Conservation (phyloP, 306 rosid genomes). For the Pueraria montana region DNA sequence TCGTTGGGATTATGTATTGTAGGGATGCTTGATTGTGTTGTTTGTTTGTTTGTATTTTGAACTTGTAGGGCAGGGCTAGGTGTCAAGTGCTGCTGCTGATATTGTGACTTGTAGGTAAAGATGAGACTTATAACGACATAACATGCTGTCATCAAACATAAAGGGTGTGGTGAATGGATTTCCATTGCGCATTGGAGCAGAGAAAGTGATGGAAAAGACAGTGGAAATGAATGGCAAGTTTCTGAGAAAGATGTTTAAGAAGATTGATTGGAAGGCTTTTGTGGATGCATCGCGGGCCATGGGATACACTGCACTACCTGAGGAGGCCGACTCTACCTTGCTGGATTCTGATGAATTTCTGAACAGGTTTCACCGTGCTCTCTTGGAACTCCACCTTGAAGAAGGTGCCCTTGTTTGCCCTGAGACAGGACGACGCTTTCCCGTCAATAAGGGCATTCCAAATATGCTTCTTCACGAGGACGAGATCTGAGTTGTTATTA, state of each 20-base stretch:
- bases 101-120: slow-evolving; percentile 2
- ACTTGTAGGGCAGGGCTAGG: slow-evolving; percentile 13
- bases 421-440: slow-evolving; percentile 78
- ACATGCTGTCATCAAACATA: slow-evolving; percentile 91
- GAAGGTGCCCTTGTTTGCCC: slow-evolving; percentile 92
- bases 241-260: slow-evolving; percentile 75
- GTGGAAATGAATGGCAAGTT: slow-evolving; percentile 76
- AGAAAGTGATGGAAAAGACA: slow-evolving; percentile 71
- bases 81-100: background rate
- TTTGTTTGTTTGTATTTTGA: slow-evolving; percentile 25
- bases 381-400: slow-evolving; percentile 91
- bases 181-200: slow-evolving; percentile 79
- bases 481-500: slow-evolving; percentile 72
- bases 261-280: slow-evolving; percentile 89
- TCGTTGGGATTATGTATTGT: background rate
- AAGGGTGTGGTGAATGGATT: slow-evolving; percentile 84
- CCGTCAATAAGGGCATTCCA: slow-evolving; percentile 90
- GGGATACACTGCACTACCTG: slow-evolving; percentile 82
- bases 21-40: slow-evolving; percentile 4
- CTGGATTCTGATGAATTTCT: slow-evolving; percentile 83
- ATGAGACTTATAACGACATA: slow-evolving; percentile 93
- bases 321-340: slow-evolving; percentile 72
- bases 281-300: slow-evolving; percentile 65
- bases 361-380: slow-evolving; percentile 84
- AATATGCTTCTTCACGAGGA: slow-evolving; percentile 96